Conservation (phyloP, 83 land plant genomes). For the Picea abies region DNA sequence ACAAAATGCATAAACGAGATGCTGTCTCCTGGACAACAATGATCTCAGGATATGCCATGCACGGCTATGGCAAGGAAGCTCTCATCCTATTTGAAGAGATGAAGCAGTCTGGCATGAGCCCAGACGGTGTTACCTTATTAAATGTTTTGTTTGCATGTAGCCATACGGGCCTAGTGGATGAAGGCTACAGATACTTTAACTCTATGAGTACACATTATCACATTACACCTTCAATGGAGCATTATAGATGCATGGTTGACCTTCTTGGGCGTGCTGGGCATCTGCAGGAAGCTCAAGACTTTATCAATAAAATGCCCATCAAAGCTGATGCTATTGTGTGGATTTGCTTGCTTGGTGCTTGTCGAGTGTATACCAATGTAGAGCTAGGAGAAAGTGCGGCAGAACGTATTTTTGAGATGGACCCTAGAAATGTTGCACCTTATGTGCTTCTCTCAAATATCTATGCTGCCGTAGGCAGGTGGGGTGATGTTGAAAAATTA, state of each 20-base stretch:
- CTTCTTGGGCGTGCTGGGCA: constrained; percentile 5
- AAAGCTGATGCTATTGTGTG: not conserved
- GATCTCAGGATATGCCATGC: constrained; percentile 5
- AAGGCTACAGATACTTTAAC: not conserved
- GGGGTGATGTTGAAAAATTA: not conserved
- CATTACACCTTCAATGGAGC: constrained; percentile 1
- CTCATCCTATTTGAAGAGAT: not conserved
- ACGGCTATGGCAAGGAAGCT: not conserved
- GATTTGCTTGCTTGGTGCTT: not conserved
- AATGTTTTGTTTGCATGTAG: constrained; percentile 3
- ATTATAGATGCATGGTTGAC: constrained; percentile 11
- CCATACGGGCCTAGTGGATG: not conserved
- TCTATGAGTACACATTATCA: not conserved
- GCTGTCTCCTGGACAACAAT: not conserved
- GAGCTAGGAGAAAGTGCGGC: constrained; percentile 3
- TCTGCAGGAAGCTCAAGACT: constrained; percentile 6
- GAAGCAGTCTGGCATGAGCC: not conserved
- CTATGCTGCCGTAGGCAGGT: constrained; percentile 5
- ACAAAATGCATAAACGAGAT: not conserved
- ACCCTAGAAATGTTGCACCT: not conserved
- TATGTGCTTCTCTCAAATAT: constrained; percentile 6
- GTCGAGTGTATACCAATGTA: not conserved
- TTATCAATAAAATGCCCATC: constrained; percentile 3
- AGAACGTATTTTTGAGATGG: not conserved
- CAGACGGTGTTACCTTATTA: not conserved